Conservation (phyloP, 1,139 yeast species). For the Suhomyces chickasaworum region DNA sequence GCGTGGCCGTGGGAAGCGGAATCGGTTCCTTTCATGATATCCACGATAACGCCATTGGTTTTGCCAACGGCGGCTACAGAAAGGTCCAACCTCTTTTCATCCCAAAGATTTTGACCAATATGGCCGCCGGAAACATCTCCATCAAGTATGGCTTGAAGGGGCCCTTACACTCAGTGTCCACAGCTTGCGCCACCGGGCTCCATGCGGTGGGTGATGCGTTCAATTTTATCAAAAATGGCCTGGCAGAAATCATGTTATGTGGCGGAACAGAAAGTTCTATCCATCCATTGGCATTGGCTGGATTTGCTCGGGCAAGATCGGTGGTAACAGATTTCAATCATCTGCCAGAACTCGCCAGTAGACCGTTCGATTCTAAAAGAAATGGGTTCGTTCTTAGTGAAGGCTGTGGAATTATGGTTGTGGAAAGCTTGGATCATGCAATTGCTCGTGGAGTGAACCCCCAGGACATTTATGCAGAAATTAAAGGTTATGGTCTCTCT, state of each 20-base stretch:
- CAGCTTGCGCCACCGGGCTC: conserved; percentile 97
- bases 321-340: conserved; percentile 67
- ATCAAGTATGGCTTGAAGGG: conserved; percentile 77
- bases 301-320: conserved; percentile 88
- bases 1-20: conserved; percentile 91
- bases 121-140: conserved; percentile 94
- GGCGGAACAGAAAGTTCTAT: conserved; percentile 91
- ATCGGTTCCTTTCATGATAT: conserved; percentile 86
- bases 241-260: conserved; percentile 84
- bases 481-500: conserved; percentile 84
- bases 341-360: conserved; percentile 63
- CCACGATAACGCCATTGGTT: conserved; percentile 59
- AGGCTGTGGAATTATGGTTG: conserved; percentile 80
- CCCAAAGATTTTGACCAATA: conserved; percentile 80
- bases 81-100: conserved; percentile 83
- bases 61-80: conserved; percentile 57
- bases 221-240: conserved; percentile 75
- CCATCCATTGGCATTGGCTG: conserved; percentile 86
- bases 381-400: conserved; percentile 93
- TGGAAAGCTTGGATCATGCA: conserved; percentile 83
- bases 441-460: conserved; percentile 53
- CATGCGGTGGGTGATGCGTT: conserved; percentile 93
- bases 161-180: conserved; percentile 84
- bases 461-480: conserved; percentile 71
- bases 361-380: conserved; percentile 83